Evolutionary conservation across 2,329 filamentous ascomycete species (phyloP).

Genomic region (Akanthomyces lecanii): DNA sequence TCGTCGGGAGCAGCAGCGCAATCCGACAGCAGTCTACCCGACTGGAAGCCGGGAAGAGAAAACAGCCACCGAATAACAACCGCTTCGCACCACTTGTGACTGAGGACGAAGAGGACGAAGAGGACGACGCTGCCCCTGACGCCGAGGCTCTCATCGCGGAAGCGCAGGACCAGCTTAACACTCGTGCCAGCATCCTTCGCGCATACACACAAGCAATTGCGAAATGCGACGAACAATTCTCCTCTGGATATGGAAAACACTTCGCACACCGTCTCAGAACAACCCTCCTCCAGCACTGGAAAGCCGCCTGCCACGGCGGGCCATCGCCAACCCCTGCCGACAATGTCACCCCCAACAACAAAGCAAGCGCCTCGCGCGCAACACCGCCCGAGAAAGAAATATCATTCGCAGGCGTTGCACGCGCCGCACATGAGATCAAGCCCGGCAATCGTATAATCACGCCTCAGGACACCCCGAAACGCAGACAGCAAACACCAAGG

Average conservation of each 20-base stretch:
- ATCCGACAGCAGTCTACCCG: background rate
- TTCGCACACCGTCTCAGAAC: background rate
- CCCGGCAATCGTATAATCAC: background rate
- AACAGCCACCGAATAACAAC: too few relatives aligned
- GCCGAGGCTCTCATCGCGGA: background rate
- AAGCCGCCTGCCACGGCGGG: background rate
- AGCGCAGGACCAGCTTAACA: background rate
- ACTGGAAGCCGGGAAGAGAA: too few relatives aligned
- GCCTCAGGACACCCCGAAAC: background rate
- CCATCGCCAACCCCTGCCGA: background rate
- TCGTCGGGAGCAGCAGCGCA: background rate
- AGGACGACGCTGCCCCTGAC: background rate
- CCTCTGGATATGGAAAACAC: background rate
- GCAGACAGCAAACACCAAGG: background rate
- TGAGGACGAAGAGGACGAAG: background rate
- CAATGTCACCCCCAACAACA: background rate
- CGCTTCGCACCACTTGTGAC: too few relatives aligned
- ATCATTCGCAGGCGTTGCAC: background rate
- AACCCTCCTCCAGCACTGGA: background rate
- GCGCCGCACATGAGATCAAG: background rate
- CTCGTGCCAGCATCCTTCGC: background rate
- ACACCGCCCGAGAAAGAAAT: too few relatives aligned
- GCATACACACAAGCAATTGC: background rate
- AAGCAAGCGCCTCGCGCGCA: background rate
- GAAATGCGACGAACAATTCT: conserved; percentile 6